Percentiles rank a stretch among this genome's conserved stretches.
phyloP scores from a whole-genome alignment of 495 filamentous ascomycete genomes.

The Mytilinidion resinicola region DNA sequence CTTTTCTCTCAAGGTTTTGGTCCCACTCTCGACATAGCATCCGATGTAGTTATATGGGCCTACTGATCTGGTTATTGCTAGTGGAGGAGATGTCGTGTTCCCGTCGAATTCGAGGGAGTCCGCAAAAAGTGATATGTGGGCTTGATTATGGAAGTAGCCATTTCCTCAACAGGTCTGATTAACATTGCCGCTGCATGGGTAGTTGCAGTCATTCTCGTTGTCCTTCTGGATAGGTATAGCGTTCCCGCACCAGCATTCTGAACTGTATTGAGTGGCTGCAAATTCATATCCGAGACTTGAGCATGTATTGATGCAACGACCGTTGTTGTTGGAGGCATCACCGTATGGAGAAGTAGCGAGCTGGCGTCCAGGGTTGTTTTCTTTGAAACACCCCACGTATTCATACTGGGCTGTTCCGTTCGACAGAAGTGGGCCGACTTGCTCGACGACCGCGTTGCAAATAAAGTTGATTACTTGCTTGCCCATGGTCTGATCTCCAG shows the following conservation, averaged over 20 bases:
- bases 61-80: conserved; percentile 11
- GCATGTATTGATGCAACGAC: conserved; percentile 16
- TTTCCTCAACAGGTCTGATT: conserved; percentile 41
- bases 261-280: conserved; percentile 46
- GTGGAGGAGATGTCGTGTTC: conserved; percentile 16
- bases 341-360: conserved; percentile 9
- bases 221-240: conserved; percentile 26
- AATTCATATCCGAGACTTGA: conserved; percentile 35
- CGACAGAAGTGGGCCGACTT: conserved; percentile 30
- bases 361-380: conserved; percentile 21
- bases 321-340: conserved; percentile 13
- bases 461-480: conserved; percentile 36
- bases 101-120: conserved; percentile 31
- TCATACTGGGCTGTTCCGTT: conserved; percentile 29
- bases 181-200: conserved; percentile 32
- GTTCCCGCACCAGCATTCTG: conserved; percentile 48
- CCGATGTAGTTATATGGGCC: conserved; percentile 31
- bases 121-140: conserved; percentile 38
- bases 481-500: conserved; percentile 39
- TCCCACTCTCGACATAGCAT: conserved; percentile 34
- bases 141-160: conserved; percentile 27
- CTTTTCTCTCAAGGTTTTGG: conserved; percentile 7
- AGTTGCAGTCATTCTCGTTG: conserved; percentile 29
- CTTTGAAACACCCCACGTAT: conserved; percentile 33
- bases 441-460: conserved; percentile 35